phyloP scores from a whole-genome alignment of 1,284 basidiomycete species.

The Agroathelia rolfsii region DNA sequence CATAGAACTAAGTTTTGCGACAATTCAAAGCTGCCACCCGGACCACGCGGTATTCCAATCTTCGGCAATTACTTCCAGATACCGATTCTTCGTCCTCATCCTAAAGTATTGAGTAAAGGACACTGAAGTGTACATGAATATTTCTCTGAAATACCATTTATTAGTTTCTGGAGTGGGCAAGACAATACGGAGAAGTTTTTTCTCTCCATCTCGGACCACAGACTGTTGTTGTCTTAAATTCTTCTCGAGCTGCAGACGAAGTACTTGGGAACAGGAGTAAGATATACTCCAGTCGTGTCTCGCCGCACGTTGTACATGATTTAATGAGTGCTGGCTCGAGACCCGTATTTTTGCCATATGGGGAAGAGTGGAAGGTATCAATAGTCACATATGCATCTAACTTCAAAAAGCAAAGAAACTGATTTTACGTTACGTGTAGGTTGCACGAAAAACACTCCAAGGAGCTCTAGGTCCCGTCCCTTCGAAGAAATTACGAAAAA shows the following conservation, averaged over 20 bases:
- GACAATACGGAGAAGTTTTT: slow-evolving; percentile 19
- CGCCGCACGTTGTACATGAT: slow-evolving; percentile 21
- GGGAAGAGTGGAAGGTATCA: slow-evolving; percentile 21
- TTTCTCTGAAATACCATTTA: no score
- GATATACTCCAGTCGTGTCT: slow-evolving; percentile 18
- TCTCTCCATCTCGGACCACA: slow-evolving; percentile 18
- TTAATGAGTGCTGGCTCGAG: slow-evolving; percentile 21
- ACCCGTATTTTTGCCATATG: slow-evolving; percentile 20
- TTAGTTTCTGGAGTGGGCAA: slow-evolving; percentile 22
- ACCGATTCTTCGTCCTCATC: slow-evolving; percentile 12
- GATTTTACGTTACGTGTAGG: no score
- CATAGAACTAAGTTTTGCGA: no score
- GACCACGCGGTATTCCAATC: slow-evolving; percentile 13
- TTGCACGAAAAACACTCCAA: slow-evolving; percentile 16
- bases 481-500: slow-evolving; percentile 15
- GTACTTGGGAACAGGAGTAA: slow-evolving; percentile 22
- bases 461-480: slow-evolving; percentile 15
- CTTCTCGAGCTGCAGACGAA: slow-evolving; percentile 21
- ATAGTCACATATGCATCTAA: no score
- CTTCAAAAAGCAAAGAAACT: no score
- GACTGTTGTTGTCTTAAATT: slow-evolving; percentile 24
- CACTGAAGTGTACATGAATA: no score
- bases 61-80: slow-evolving; percentile 16
- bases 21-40: slow-evolving; percentile 13
- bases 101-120: no score